Conservation (phyloP, 352 stramenopile genomes). For the Phytopythium chamaehyphon region DNA sequence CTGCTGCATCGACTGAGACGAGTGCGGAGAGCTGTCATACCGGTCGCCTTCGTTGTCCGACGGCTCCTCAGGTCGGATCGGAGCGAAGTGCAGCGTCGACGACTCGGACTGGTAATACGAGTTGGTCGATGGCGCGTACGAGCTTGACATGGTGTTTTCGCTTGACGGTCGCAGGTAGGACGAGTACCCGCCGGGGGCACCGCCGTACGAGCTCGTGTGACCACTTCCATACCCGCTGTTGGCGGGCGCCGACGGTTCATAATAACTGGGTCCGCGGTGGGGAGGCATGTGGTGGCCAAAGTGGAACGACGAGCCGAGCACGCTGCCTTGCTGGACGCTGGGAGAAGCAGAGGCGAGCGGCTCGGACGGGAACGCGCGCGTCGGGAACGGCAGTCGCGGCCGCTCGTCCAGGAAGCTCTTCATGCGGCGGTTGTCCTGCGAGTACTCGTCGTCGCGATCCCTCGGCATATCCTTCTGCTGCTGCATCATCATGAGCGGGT, state of each 20-base stretch:
- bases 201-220: slow-evolving; percentile 5
- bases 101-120: slow-evolving; percentile 15
- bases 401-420: slow-evolving; percentile 41
- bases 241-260: slow-evolving; percentile 15
- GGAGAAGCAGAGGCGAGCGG: slow-evolving; percentile 14
- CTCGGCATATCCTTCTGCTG: slow-evolving; percentile 26
- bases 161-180: slow-evolving; percentile 36
- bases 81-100: slow-evolving; percentile 16
- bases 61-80: slow-evolving; percentile 24
- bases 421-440: slow-evolving; percentile 1
- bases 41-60: slow-evolving; percentile 15
- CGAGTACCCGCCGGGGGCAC: slow-evolving; percentile 22
- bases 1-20: slow-evolving; percentile 21
- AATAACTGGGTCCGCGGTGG: slow-evolving; percentile 28
- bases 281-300: slow-evolving; percentile 18
- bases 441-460: slow-evolving; percentile 19
- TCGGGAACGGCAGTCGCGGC: slow-evolving; percentile 51
- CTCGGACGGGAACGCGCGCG: slow-evolving; percentile 54
- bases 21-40: slow-evolving; percentile 31
- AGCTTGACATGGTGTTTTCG: slow-evolving; percentile 24
- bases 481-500: slow-evolving; percentile 17
- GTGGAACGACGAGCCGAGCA: slow-evolving; percentile 38
- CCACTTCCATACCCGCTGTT: slow-evolving; percentile 1
- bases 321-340: slow-evolving; percentile 16
- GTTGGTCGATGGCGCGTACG: slow-evolving; percentile 20